phyloP scores from a whole-genome alignment of 495 filamentous ascomycete species.

The Parathielavia appendiculata region DNA sequence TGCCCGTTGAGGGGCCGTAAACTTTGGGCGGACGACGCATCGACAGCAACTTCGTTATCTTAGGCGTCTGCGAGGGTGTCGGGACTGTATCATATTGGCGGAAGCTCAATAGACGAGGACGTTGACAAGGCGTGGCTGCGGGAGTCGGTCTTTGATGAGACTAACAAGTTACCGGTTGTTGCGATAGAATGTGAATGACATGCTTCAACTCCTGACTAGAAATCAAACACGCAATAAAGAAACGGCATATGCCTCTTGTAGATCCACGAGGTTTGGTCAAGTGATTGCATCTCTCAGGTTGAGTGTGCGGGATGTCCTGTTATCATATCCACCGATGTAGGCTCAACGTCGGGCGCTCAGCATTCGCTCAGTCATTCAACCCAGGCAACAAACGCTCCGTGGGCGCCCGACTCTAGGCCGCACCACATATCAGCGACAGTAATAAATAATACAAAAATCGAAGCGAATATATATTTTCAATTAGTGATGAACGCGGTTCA shows the following conservation, averaged over 20 bases:
- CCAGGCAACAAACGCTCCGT: no score
- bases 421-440: background rate
- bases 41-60: conserved; percentile 1
- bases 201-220: background rate
- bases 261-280: no score
- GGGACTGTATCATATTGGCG: conserved; percentile 28
- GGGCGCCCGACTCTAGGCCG: background rate
- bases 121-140: conserved; percentile 7
- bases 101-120: conserved; percentile 23
- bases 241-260: no score
- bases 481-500: background rate
- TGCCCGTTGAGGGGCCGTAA: background rate
- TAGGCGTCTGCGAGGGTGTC: conserved; percentile 13
- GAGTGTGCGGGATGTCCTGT: no score
- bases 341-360: no score
- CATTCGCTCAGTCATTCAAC: no score
- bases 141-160: background rate
- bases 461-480: no score
- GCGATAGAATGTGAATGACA: background rate
- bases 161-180: background rate
- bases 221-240: background rate
- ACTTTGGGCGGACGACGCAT: background rate
- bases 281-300: no score
- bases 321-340: no score
- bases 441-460: background rate